Conservation (phyloP, 306 rosid species). For the Alnus rubra region DNA sequence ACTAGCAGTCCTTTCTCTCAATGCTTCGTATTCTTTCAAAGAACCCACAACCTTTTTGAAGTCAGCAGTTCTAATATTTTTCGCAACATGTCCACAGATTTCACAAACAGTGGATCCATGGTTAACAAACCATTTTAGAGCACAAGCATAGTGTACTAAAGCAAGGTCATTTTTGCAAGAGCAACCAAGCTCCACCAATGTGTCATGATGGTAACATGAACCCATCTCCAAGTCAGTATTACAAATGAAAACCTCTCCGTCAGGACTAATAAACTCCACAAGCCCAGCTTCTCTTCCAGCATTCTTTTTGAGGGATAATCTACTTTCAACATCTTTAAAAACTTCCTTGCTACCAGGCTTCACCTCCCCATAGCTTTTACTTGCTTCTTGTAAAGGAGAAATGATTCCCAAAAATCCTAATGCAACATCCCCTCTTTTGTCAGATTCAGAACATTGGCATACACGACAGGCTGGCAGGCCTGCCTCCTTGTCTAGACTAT, state of each 20-base stretch:
- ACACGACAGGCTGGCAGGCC: slow-evolving; percentile 77
- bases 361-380: slow-evolving; percentile 35
- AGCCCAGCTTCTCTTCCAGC: slow-evolving; percentile 45
- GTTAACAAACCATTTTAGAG: slow-evolving; percentile 93
- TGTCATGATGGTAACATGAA: slow-evolving; percentile 52
- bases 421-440: slow-evolving; percentile 75
- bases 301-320: slow-evolving; percentile 32
- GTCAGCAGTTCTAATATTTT: slow-evolving; percentile 72
- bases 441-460: slow-evolving; percentile 91
- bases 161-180: slow-evolving; percentile 95
- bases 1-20: slow-evolving; percentile 82
- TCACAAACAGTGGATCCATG: slow-evolving; percentile 96
- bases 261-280: slow-evolving; percentile 80
- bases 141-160: slow-evolving; percentile 90
- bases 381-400: slow-evolving; percentile 44
- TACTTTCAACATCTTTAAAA: slow-evolving; percentile 24
- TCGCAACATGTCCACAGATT: slow-evolving; percentile 76
- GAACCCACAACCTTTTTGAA: slow-evolving; percentile 70
- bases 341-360: slow-evolving; percentile 34
- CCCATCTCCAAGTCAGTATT: slow-evolving; percentile 79
- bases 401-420: slow-evolving; percentile 67
- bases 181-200: slow-evolving; percentile 86
- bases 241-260: slow-evolving; percentile 86
- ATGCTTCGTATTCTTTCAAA: slow-evolving; percentile 76
- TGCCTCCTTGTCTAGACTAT: slow-evolving; percentile 60